These are phyloP conservation scores for Cladophialophora chaetospira DNA, from an alignment of 2,329 filamentous ascomycete genomes.

Conservation along the genomic window DNA sequence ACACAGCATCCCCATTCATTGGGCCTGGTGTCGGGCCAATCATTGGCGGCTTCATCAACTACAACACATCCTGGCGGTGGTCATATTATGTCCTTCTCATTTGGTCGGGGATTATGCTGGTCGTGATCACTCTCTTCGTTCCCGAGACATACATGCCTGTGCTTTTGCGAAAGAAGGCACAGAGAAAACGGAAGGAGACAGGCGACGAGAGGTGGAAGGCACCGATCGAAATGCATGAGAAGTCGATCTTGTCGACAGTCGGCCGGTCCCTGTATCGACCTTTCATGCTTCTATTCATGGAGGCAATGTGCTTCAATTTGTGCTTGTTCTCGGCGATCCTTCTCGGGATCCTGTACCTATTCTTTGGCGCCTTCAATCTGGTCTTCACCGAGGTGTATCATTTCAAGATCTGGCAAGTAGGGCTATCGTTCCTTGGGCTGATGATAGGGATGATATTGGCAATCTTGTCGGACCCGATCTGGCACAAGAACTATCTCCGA, in stretches of 20 bases:
- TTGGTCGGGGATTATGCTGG: conserved; percentile 64
- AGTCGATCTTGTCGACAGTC: conserved; percentile 62
- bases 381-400: conserved; percentile 45
- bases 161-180: conserved; percentile 69
- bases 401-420: conserved; percentile 39
- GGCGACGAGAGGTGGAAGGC: conserved; percentile 71
- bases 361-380: conserved; percentile 47
- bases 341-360: conserved; percentile 45
- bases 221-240: conserved; percentile 67
- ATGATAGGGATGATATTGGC: conserved; percentile 51
- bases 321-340: conserved; percentile 47
- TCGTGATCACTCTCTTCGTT: conserved; percentile 66
- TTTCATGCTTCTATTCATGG: conserved; percentile 43
- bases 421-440: conserved; percentile 51
- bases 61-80: conserved; percentile 70
- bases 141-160: conserved; percentile 81
- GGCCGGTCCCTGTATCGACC: conserved; percentile 59
- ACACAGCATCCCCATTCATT: conserved; percentile 65
- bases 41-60: conserved; percentile 63
- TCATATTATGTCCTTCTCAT: conserved; percentile 77
- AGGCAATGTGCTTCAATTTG: conserved; percentile 46
- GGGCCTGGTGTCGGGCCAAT: conserved; percentile 46
- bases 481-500: conserved; percentile 48
- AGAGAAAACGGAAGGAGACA: conserved; percentile 65
- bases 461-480: conserved; percentile 49